Base-by-base conservation (phyloP, 2,329 filamentous ascomycete species). In the Penicillium brevicompactum region DNA sequence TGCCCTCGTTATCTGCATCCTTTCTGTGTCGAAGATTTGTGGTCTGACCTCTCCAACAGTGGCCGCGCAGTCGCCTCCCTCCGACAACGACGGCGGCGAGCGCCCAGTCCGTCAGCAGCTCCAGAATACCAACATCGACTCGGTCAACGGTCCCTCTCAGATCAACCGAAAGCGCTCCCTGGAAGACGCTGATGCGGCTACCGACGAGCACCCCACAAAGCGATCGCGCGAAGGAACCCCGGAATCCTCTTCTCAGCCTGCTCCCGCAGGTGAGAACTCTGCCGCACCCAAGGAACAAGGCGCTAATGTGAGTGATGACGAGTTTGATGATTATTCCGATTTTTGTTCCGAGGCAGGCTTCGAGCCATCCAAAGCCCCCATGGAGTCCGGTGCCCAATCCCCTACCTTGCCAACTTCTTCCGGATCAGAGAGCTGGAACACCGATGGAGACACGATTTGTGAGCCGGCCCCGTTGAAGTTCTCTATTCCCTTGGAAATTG, bases 81-180 rank as follows among this genome's bases (percentile, higher is more conserved):
- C 69, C 32, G 74, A 75, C 59, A 73, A 75, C 57, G 74, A 76
- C 37, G 64, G 69, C 46, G 79, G 80, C 57, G 84, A 86, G 68
- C 80, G 79, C 56, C 83, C 83, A 8, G 82, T 86, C 37, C 76
- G 84, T 55, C 81, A 86, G 67, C 83, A 85, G 70, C 73, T 87
- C 51, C 82, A 84, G 70, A 81, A 86, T 64, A 85, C 84, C 3
- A 78, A 81, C n/a, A 84, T 87, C 53, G 80, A 80, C 38, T 49
- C 55, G n/a, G 48, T 61, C n/a, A 52, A 51, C 34, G 37, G 22
- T 14, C 30, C 50, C 34, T 11, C 37, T 3, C 45, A 41, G 14
- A 65, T 62, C 46, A 65, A 67, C 24, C 63, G 70, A 31, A 76
- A 75, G 61, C 67, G 74, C 31, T 74, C 72, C 1, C 58, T 61